Evolutionary conservation across 2,329 filamentous ascomycete genomes (phyloP).

Genomic region (Pseudogymnoascus destructans): DNA sequence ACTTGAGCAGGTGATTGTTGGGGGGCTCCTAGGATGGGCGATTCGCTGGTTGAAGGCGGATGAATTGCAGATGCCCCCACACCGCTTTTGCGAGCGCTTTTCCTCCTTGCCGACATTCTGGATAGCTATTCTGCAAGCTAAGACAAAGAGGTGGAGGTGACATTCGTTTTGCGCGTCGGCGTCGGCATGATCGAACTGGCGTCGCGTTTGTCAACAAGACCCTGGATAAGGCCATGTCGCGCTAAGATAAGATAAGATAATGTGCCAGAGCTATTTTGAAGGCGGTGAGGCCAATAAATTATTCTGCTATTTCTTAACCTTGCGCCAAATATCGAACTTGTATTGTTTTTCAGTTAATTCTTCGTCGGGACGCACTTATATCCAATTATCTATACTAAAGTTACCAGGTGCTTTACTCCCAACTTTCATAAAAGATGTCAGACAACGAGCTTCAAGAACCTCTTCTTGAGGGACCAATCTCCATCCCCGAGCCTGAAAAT

Average conservation of each 20-base stretch:
- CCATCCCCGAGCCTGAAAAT: slow-evolving; percentile 15
- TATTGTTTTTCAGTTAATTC: neutral
- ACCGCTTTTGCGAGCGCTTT: neutral
- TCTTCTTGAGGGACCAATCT: slow-evolving; percentile 19
- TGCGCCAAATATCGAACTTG: neutral
- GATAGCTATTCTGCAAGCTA: neutral
- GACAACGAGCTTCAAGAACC: slow-evolving; percentile 22
- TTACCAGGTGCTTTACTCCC: neutral
- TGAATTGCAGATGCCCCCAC: neutral
- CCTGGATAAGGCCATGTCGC: neutral
- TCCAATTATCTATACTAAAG: neutral
- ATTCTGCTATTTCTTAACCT: neutral
- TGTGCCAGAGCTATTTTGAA: slow-evolving; percentile 1
- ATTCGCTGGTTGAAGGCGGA: neutral
- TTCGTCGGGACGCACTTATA: neutral
- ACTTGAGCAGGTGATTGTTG: neutral
- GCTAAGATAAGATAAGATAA: slow-evolving; percentile 10
- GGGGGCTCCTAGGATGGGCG: neutral
- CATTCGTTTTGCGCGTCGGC: slow-evolving; percentile 4
- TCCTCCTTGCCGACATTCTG: neutral
- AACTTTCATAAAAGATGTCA: slow-evolving; percentile 17
- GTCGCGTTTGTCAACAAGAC: slow-evolving; percentile 9
- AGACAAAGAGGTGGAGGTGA: neutral
- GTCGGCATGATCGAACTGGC: neutral
- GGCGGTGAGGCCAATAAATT: slow-evolving; percentile 8